phyloP scores from a whole-genome alignment of 148 eudicot species.

The Camellia sinensis region DNA sequence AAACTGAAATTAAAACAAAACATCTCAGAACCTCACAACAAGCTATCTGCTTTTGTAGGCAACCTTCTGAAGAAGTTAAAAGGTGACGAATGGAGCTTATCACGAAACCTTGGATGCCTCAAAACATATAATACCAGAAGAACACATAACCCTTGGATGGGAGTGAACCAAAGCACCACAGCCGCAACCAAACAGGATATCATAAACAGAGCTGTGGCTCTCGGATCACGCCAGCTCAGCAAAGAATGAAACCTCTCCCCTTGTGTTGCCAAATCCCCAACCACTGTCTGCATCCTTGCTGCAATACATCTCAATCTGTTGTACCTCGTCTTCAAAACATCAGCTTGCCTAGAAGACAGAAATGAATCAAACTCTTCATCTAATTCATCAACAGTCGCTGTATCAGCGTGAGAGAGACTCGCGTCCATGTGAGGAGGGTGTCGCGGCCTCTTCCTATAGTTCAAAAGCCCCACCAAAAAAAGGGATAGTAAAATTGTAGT shows the following conservation, averaged over 20 bases:
- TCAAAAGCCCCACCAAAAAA: background rate
- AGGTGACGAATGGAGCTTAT: constrained; percentile 19
- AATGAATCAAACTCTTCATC: constrained; percentile 20
- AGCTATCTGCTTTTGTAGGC: constrained; percentile 24
- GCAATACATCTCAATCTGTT: constrained; percentile 17
- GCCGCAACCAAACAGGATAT: constrained; percentile 11
- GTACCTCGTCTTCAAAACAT: constrained; percentile 10
- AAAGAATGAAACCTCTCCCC: constrained; percentile 17
- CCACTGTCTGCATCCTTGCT: constrained; percentile 14
- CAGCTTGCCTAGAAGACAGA: constrained; percentile 3
- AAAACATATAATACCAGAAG: constrained; percentile 9
- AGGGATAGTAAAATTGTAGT: background rate
- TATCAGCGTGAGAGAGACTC: constrained; percentile 12
- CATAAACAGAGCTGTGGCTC: constrained; percentile 17
- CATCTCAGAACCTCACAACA: constrained; percentile 12
- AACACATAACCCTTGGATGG: background rate
- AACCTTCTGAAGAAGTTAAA: constrained; percentile 24
- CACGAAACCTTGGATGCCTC: constrained; percentile 25
- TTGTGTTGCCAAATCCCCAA: constrained; percentile 20
- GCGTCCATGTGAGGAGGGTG: constrained; percentile 20
- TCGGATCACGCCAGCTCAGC: constrained; percentile 20
- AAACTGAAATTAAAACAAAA: background rate
- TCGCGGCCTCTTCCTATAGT: constrained; percentile 10
- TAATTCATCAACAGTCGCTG: constrained; percentile 9
- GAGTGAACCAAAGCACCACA: background rate